Evolutionary conservation across 352 stramenopile genomes (phyloP).

Genomic region (Pythium vanterpoolii): DNA sequence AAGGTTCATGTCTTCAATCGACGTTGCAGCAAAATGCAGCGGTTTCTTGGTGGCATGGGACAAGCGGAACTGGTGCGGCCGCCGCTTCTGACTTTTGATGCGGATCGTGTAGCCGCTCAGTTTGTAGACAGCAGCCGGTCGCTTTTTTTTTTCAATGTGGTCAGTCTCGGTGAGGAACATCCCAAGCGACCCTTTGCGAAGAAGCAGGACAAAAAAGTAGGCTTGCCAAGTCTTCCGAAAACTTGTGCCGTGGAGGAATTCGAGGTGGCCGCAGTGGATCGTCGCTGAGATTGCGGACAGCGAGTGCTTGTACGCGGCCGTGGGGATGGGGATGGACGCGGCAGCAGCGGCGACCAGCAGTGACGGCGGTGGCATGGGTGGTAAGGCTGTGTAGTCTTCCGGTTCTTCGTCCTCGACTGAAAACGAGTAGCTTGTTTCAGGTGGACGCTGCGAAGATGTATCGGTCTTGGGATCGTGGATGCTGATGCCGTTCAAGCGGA

Average conservation of each 20-base stretch:
- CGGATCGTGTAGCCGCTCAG: constrained; percentile 64
- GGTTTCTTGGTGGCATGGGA: constrained; percentile 55
- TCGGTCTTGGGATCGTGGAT: constrained; percentile 15
- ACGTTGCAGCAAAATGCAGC: constrained; percentile 50
- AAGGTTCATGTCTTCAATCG: constrained; percentile 66
- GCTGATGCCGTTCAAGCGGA: background rate
- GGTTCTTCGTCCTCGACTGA: background rate
- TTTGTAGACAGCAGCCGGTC: constrained; percentile 58
- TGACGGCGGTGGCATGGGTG: background rate
- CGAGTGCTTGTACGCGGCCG: constrained; percentile 10
- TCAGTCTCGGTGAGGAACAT: constrained; percentile 56
- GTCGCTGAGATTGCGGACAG: constrained; percentile 20
- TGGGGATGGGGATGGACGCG: background rate
- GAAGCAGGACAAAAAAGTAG: constrained; percentile 71
- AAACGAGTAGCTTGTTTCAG: constrained; percentile 7
- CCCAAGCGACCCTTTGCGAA: constrained; percentile 66
- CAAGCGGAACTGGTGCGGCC: constrained; percentile 60
- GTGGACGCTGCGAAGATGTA: background rate
- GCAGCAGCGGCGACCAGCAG: background rate
- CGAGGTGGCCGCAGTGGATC: constrained; percentile 46
- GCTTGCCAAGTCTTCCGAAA: constrained; percentile 62
- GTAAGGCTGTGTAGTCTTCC: background rate
- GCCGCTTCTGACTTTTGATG: constrained; percentile 60
- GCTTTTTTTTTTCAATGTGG: constrained; percentile 39
- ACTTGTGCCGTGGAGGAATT: constrained; percentile 49